phyloP scores from a whole-genome alignment of 2,329 filamentous ascomycete species.

The Phialemonium atrogriseum region DNA sequence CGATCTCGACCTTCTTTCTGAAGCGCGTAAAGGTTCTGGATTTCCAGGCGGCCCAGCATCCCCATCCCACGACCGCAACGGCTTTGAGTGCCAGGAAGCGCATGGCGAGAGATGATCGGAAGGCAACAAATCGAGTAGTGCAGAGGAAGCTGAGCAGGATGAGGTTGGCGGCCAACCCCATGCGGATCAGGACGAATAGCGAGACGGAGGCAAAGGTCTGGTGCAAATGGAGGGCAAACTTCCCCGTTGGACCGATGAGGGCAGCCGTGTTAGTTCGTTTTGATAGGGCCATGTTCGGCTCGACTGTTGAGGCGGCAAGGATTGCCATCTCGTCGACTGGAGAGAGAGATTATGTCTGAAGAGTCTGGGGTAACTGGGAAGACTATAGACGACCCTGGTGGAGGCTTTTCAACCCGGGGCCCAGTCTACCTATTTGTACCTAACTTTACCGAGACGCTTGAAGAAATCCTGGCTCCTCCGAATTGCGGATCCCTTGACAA shows the following conservation, averaged over 20 bases:
- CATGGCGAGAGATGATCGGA: constrained; percentile 7
- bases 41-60: constrained; percentile 15
- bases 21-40: constrained; percentile 25
- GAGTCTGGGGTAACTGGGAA: background rate
- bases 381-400: background rate
- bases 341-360: background rate
- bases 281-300: constrained; percentile 8
- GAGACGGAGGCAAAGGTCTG: constrained; percentile 11
- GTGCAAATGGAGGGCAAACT: constrained; percentile 11
- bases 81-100: constrained; percentile 5
- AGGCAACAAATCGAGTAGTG: constrained; percentile 10
- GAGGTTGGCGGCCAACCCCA: constrained; percentile 11
- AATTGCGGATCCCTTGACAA: too few relatives aligned
- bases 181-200: constrained; percentile 10
- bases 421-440: too few relatives aligned
- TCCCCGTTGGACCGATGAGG: constrained; percentile 9
- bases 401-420: too few relatives aligned
- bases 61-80: background rate
- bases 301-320: constrained; percentile 9
- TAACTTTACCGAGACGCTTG: too few relatives aligned
- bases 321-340: constrained; percentile 8
- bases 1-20: constrained; percentile 39
- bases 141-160: constrained; percentile 7
- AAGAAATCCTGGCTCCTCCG: too few relatives aligned
- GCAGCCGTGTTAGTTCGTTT: constrained; percentile 7